Evolutionary conservation across 192 early-diverging fungal species (phyloP).

Genomic region (Coemansia sp.): DNA sequence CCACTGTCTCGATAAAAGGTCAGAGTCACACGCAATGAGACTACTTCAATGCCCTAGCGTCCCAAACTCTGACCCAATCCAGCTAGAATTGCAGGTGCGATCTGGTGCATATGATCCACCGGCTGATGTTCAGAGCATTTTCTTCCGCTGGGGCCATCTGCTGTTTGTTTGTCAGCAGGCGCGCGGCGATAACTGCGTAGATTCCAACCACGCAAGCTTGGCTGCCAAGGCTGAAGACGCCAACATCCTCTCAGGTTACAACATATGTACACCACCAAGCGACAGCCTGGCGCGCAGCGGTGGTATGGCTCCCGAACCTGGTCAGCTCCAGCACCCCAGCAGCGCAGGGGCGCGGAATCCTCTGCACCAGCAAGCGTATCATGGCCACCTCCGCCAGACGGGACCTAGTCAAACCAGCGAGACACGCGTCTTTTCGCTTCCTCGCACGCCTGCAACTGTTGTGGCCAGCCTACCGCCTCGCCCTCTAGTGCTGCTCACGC

Average conservation of each 20-base stretch:
- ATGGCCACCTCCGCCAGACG: constrained; percentile 11
- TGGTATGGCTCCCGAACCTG: not conserved
- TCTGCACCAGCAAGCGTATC: not conserved
- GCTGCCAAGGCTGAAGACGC: constrained; percentile 7
- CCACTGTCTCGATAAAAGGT: constrained; percentile 28
- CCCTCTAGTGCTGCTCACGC: constrained; percentile 1
- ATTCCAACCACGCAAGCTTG: constrained; percentile 3
- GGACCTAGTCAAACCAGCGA: constrained; percentile 2
- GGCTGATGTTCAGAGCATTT: constrained; percentile 34
- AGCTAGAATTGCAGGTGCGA: constrained; percentile 39
- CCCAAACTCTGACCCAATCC: constrained; percentile 38
- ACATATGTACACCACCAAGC: constrained; percentile 38
- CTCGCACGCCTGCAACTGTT: constrained; percentile 49
- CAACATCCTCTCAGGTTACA: constrained; percentile 36
- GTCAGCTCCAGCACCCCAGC: not conserved
- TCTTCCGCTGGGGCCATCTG: constrained; percentile 56
- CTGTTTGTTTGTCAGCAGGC: constrained; percentile 55
- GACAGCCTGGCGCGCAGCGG: constrained; percentile 18
- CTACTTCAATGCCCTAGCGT: constrained; percentile 21
- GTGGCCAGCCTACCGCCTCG: constrained; percentile 34
- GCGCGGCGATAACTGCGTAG: constrained; percentile 30
- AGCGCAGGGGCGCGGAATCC: not conserved
- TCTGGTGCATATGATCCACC: not conserved
- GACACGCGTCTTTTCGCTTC: constrained; percentile 43
- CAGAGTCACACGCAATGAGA: constrained; percentile 20